Base-by-base conservation (phyloP, 805 yeast species). In the Lipomyces yamanashiensis region DNA sequence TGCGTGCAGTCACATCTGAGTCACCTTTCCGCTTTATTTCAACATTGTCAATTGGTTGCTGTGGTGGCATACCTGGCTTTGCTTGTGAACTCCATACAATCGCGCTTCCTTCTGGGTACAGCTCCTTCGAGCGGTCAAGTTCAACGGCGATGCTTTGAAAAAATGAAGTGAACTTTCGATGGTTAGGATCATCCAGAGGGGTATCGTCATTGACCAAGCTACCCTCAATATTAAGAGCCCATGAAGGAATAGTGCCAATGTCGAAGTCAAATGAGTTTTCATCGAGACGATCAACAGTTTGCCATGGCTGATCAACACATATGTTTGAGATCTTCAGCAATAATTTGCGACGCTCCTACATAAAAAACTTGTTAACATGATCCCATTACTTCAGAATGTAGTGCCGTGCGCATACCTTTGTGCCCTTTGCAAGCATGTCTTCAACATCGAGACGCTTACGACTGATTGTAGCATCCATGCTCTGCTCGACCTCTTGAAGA, bases 151-250 rank as follows among this genome's bases (percentile, higher is more conserved):
- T 84, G 17, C 93, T 92, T 7, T 92, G 86, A 70, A 95, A 80
- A 71, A 90, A 90, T 1, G 92, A 82, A 66, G 92, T 87, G 76
- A 92, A 89, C 70, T 87, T 86, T 37, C 83, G 81, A 71, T 87
- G 81, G 1, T 84, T 79, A 47, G 80, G 82, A 34, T 81, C 84
- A 0, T 80, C 81, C 8, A 23, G 39, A 28, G 57, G 39, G 13
- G 40, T 53, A 9, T 23, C 34, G 47, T 67, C 70, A 67, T 82
- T 78, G 19, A 92, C 77, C 28, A 90, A 77, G 63, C 92, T 80
- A 13, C 99, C 99, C 76, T 95, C 98, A 33, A 95, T 83, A 62
- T 96, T 82, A 68, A 93, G 81, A 0, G 95, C 88, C 98, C 98
- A 93, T 0, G 84, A 74, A 2, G 77, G 75, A n/a, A 67, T 62